A percentile compares a stretch with the other conserved stretches of the same genome.
Evolutionary conservation across 331 rosid genomes (phyloP).

Genomic region (Quercus lobata): DNA sequence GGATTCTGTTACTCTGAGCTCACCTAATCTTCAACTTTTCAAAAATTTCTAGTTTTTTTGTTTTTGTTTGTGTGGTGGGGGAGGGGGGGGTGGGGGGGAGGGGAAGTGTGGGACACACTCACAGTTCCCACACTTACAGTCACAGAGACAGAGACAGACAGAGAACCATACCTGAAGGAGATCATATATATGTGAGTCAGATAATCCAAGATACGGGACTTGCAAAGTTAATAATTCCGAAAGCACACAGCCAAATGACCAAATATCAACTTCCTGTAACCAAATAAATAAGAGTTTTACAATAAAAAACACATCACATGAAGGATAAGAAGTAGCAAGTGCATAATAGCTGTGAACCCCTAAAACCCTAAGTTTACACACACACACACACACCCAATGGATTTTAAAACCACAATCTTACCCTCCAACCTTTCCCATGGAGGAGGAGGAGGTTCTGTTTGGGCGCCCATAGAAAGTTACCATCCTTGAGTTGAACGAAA

Average conservation of each 20-base stretch:
- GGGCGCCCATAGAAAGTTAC: too few relatives aligned
- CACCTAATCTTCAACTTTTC: background rate
- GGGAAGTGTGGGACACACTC: too few relatives aligned
- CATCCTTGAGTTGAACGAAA: too few relatives aligned
- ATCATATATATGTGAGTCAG: conserved; percentile 62
- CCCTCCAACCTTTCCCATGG: too few relatives aligned
- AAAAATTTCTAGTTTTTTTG: background rate
- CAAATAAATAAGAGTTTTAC: conserved; percentile 16
- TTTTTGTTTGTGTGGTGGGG: too few relatives aligned
- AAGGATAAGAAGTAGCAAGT: background rate
- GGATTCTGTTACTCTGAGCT: background rate
- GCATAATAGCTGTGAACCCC: background rate
- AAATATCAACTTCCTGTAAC: conserved; percentile 88
- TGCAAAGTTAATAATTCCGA: conserved; percentile 74
- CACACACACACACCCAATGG: background rate
- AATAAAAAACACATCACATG: background rate
- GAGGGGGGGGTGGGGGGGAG: too few relatives aligned
- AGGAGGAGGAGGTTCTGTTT: too few relatives aligned
- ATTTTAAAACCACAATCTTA: too few relatives aligned
- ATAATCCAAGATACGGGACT: conserved; percentile 61
- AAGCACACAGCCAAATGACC: conserved; percentile 97
- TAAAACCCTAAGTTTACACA: background rate
- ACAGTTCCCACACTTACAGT: too few relatives aligned
- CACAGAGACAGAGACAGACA: background rate
- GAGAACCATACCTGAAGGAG: conserved; percentile 50